Evolutionary conservation across 495 filamentous ascomycete species (phyloP).

Genomic region (Neurospora sublineolata): DNA sequence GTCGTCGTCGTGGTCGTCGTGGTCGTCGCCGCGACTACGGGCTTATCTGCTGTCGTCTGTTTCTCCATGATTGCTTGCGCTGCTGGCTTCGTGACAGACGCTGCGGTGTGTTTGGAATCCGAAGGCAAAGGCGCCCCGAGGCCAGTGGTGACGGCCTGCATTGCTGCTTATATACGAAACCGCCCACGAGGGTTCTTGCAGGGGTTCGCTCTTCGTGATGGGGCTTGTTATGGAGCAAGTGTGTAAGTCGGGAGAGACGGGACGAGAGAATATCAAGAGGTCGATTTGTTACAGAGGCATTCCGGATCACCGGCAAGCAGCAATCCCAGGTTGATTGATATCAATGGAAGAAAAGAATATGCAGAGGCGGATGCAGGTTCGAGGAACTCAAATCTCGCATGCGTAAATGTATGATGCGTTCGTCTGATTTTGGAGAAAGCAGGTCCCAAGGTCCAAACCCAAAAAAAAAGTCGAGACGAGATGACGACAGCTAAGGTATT

Average conservation of each 20-base stretch:
- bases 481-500: not conserved
- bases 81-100: not conserved
- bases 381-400: not conserved
- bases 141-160: conserved; percentile 8
- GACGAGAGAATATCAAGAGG: not conserved
- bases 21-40: conserved; percentile 4
- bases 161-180: not conserved
- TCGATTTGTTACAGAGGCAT: not conserved
- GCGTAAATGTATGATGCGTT: not conserved
- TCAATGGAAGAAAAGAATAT: not conserved
- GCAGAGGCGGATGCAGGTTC: not conserved
- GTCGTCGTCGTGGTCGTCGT: conserved; percentile 10
- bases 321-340: not conserved
- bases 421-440: not conserved
- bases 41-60: not conserved
- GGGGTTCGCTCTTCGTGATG: not conserved
- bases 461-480: not conserved
- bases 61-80: conserved; percentile 1
- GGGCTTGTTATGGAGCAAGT: not conserved
- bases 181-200: not conserved
- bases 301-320: not conserved
- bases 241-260: not conserved
- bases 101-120: not conserved
- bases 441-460: not conserved
- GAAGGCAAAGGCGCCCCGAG: not conserved